Evolutionary conservation across 768 basidiomycete genomes (phyloP).

Genomic region (Xerocomellus chrysenteron): DNA sequence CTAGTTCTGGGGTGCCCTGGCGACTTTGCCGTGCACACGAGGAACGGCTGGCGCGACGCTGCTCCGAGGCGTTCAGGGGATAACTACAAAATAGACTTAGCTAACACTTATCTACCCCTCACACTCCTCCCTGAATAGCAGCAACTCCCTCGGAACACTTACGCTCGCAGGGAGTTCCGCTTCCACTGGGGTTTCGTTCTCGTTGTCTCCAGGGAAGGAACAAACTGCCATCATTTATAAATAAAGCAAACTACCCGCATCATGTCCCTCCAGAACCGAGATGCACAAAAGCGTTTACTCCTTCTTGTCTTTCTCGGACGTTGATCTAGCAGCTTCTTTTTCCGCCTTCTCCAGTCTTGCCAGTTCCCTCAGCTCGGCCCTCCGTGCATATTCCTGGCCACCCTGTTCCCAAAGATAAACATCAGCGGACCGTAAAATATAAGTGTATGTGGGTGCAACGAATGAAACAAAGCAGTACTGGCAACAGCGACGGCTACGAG

Average conservation of each 20-base stretch:
- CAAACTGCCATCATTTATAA: neutral
- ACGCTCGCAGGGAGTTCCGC: neutral
- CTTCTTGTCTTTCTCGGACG: constrained; percentile 32
- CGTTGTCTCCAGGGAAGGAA: neutral
- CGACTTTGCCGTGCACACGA: neutral
- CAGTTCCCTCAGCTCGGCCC: constrained; percentile 50
- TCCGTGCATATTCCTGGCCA: constrained; percentile 82
- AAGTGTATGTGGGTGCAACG: constrained; percentile 1
- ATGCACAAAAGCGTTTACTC: constrained; percentile 15
- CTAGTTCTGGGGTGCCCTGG: neutral
- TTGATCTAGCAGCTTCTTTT: constrained; percentile 17
- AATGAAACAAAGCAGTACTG: constrained; percentile 5
- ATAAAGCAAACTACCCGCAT: neutral
- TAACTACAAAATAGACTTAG: constrained; percentile 26
- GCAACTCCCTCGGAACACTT: neutral
- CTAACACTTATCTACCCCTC: constrained; percentile 12
- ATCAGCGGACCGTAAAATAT: constrained; percentile 8
- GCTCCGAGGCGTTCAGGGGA: constrained; percentile 21
- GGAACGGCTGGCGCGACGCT: constrained; percentile 4
- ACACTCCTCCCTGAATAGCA: neutral
- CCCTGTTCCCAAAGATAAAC: constrained; percentile 45
- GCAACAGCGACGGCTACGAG: constrained; percentile 13
- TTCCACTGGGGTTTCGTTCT: neutral
- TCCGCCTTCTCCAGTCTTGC: constrained; percentile 40
- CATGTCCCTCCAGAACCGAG: constrained; percentile 6